Percentiles rank a stretch among this genome's conserved stretches.
These are phyloP conservation scores for Vitellaria paradoxa DNA, from an alignment of 179 eudicot genomes.

Conservation along the genomic window DNA sequence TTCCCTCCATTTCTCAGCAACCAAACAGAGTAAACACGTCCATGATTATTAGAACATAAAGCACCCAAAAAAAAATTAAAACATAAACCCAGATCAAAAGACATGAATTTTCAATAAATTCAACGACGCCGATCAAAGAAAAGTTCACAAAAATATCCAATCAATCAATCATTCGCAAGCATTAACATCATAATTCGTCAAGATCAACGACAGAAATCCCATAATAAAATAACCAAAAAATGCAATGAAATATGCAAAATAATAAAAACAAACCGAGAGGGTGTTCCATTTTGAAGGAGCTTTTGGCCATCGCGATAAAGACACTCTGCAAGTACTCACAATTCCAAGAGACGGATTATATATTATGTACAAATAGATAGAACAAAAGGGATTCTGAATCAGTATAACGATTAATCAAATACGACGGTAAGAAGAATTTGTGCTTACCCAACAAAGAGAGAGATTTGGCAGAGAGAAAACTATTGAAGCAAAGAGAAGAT, in stretches of 20 bases:
- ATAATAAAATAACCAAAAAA: background rate
- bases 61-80: background rate
- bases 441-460: background rate
- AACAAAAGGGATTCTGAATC: background rate
- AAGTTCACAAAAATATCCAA: background rate
- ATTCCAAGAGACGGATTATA: background rate
- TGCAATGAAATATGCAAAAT: background rate
- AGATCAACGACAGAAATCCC: background rate
- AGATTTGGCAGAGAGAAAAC: background rate
- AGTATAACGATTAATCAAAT: background rate
- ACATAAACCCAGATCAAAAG: background rate
- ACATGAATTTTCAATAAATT: background rate
- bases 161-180: background rate
- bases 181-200: background rate
- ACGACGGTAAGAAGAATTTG: background rate
- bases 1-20: constrained; percentile 1
- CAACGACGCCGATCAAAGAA: background rate
- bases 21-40: background rate
- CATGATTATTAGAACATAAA: background rate
- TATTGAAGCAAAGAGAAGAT: background rate
- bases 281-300: constrained; percentile 49
- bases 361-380: background rate
- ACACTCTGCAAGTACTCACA: background rate
- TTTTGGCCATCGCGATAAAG: constrained; percentile 31
- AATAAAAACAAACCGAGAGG: constrained; percentile 36